Evolutionary conservation across 2,329 filamentous ascomycete species (phyloP).

Genomic region (Colletotrichum caudatum): DNA sequence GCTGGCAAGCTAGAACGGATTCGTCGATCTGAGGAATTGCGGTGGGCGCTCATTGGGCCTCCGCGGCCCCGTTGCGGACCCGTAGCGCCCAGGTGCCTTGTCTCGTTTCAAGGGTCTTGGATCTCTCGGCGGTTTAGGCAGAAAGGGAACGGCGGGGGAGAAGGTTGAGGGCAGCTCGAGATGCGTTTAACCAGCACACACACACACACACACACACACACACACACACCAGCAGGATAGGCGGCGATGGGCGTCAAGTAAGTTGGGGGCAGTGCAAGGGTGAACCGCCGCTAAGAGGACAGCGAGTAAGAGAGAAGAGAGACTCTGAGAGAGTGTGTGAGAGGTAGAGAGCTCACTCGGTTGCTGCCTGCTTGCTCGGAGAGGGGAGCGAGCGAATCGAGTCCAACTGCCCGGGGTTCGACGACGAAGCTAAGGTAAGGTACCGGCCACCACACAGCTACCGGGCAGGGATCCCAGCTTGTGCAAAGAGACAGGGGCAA

Average conservation of each 20-base stretch:
- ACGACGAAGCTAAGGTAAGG: background rate
- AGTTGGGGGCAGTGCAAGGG: slow-evolving; percentile 2
- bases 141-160: background rate
- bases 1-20: background rate
- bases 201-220: too few species aligned
- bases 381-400: background rate
- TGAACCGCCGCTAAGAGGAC: background rate
- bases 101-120: slow-evolving; percentile 14
- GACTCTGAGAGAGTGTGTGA: background rate
- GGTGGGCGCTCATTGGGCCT: background rate
- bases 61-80: background rate
- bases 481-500: background rate
- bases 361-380: background rate
- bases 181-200: background rate
- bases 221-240: background rate
- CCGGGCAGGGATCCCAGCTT: background rate
- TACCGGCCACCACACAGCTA: background rate
- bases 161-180: background rate
- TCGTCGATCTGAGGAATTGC: slow-evolving; percentile 1
- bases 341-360: background rate
- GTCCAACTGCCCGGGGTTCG: background rate
- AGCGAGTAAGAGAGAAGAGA: background rate
- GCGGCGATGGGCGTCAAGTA: background rate
- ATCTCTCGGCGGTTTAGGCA: background rate
- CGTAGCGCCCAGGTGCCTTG: background rate